Conservation (phyloP, 108 stramenopile species). For the Mayamaea pseudoterrestris region DNA sequence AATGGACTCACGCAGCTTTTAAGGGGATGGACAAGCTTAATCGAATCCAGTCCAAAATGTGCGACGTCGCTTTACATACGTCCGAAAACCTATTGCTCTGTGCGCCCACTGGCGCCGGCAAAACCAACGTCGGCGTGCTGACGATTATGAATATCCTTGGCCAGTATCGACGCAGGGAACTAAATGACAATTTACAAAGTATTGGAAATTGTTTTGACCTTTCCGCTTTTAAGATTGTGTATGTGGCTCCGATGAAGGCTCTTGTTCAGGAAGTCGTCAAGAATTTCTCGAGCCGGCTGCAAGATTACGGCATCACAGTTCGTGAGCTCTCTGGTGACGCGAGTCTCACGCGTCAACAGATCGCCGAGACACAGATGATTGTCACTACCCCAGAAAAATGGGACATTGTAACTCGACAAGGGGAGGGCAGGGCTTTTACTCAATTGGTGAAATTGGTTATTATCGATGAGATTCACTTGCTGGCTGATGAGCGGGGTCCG, state of each 20-base stretch:
- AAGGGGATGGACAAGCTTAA: conserved; percentile 91
- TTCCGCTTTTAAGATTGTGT: conserved; percentile 94
- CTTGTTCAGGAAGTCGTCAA: conserved; percentile 96
- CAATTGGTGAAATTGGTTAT: conserved; percentile 96
- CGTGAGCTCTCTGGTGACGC: conserved; percentile 97
- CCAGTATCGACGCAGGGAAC: conserved; percentile 68
- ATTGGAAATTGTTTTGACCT: too few relatives aligned
- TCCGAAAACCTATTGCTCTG: conserved; percentile 95
- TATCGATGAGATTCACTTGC: conserved; percentile 98
- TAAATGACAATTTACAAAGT: conserved; percentile 27
- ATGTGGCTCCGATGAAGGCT: conserved; percentile 99
- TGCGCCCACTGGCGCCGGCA: conserved; percentile 99
- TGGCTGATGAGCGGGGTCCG: conserved; percentile 97
- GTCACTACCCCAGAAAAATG: conserved; percentile 99
- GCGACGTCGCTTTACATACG: conserved; percentile 68
- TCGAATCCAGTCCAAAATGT: conserved; percentile 93
- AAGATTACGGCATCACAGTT: conserved; percentile 81
- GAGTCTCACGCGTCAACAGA: conserved; percentile 91
- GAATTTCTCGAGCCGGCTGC: conserved; percentile 89
- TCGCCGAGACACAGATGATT: conserved; percentile 94
- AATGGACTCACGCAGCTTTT: conserved; percentile 92
- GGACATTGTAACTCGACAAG: conserved; percentile 99
- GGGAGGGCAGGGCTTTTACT: conserved; percentile 94
- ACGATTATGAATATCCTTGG: conserved; percentile 93
- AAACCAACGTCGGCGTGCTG: conserved; percentile 90